Base-by-base conservation (phyloP, 2,329 filamentous ascomycete genomes). In the Penicillium sp. region DNA sequence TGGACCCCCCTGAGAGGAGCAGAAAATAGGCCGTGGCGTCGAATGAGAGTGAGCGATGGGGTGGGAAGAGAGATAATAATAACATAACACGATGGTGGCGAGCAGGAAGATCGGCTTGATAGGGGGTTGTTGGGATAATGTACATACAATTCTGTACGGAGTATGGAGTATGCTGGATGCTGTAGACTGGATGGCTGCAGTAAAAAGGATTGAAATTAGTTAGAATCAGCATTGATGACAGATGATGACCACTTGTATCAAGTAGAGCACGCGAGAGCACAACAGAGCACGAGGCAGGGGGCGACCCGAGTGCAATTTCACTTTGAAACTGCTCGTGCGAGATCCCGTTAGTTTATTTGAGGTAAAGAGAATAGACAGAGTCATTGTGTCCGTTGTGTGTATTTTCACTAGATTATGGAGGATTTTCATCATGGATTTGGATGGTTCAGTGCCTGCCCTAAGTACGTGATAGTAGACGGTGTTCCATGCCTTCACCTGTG, bases 221-320 rank as follows among this genome's bases (percentile, higher is more conserved):
- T n/a, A n/a, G n/a, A n/a, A n/a, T n/a, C n/a, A n/a, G n/a, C n/a
- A n/a, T n/a, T n/a, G n/a, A n/a, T n/a, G n/a, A n/a, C n/a, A n/a
- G n/a, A n/a, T n/a, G n/a, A n/a, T n/a, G n/a, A n/a, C n/a, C n/a
- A n/a, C 7, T 6, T 24, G 52, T 60, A 44, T 54, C 52, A 51
- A 26, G 43, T 58, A 55, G 34, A 19, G 16, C 18, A 16, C 42
- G 29, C 7, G 29, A 14, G 29, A n/a, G 13, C 24, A 28, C 10
- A 28, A 16, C 42, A 18, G 49, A 49, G 59, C 61, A 63, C 59
- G 61, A 63, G 61, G 55, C 59, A 63, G 51, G 43, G 18, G n/a
- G 58, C 36, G 61, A 55, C 48, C 61, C 44, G 48, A 36, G 39
- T 42, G 37, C n/a, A 14, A 34, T 31, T 47, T 55, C 49, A 48